phyloP scores from a whole-genome alignment of 441 rosid genomes.

The Gossypium davidsonii region DNA sequence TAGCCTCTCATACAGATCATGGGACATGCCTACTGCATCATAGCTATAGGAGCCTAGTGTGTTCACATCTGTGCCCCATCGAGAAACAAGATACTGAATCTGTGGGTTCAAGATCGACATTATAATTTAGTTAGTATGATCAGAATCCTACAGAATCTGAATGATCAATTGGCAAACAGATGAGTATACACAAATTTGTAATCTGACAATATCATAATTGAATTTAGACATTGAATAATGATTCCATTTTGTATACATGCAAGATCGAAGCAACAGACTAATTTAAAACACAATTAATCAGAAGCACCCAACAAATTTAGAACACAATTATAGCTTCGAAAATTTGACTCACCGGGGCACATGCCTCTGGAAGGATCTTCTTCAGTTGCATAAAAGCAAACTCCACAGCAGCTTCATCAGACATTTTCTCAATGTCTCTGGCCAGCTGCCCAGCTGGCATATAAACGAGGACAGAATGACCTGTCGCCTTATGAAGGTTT shows the following conservation, averaged over 20 bases:
- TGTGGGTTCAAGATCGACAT: constrained; percentile 25
- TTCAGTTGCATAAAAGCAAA: constrained; percentile 77
- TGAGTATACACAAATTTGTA: background rate
- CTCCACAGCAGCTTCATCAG: constrained; percentile 83
- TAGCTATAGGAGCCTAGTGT: constrained; percentile 95
- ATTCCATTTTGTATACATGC: background rate
- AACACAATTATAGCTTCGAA: background rate
- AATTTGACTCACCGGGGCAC: constrained; percentile 50
- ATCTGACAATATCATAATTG: background rate
- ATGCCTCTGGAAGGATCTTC: constrained; percentile 89
- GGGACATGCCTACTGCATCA: constrained; percentile 76
- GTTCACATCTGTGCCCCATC: constrained; percentile 79
- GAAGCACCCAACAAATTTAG: background rate
- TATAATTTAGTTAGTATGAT: background rate
- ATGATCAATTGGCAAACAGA: background rate
- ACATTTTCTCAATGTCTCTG: constrained; percentile 84
- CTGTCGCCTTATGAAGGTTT: constrained; percentile 93
- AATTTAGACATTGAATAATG: background rate
- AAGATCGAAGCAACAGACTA: background rate
- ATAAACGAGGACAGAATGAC: constrained; percentile 77
- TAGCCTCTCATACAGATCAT: constrained; percentile 77
- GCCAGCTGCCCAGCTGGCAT: constrained; percentile 99
- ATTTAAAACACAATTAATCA: background rate
- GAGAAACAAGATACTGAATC: constrained; percentile 81
- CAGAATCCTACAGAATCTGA: background rate